Evolutionary conservation across 805 yeast genomes (phyloP).

Genomic region (Metschnikowia hibisci): DNA sequence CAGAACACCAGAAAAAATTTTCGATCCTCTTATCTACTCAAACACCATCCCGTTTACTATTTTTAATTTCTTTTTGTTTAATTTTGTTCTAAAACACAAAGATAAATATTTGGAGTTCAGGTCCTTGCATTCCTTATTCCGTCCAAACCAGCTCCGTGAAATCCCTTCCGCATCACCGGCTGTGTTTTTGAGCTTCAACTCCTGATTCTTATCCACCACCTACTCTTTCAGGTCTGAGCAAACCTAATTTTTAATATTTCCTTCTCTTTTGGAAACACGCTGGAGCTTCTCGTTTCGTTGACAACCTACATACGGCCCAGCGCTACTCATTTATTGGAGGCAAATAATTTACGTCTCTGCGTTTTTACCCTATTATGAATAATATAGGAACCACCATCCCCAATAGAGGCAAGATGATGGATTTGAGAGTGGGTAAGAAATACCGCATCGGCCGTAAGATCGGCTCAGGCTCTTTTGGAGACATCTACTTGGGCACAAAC

Average conservation of each 20-base stretch:
- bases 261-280: no score
- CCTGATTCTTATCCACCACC: background rate
- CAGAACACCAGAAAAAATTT: conserved; percentile 2
- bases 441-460: conserved; percentile 91
- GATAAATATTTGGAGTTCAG: background rate
- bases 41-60: background rate
- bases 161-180: conserved; percentile 2
- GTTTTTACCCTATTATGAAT: conserved; percentile 12
- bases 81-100: conserved; percentile 1
- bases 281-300: no score
- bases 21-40: conserved; percentile 2
- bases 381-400: conserved; percentile 14
- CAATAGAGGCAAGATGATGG: conserved; percentile 33
- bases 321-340: background rate
- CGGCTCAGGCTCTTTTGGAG: conserved; percentile 97
- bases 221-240: background rate
- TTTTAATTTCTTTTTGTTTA: background rate
- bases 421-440: conserved; percentile 88
- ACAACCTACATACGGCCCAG: background rate
- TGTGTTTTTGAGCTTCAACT: conserved; percentile 3
- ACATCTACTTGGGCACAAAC: conserved; percentile 89
- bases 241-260: no score
- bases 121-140: background rate
- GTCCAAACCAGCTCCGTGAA: background rate
- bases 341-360: background rate